Evolutionary conservation across 2,329 filamentous ascomycete genomes (phyloP), one percentile per base, ranked within the genome.

Genomic region (Cladobotryum protrusum): DNA sequence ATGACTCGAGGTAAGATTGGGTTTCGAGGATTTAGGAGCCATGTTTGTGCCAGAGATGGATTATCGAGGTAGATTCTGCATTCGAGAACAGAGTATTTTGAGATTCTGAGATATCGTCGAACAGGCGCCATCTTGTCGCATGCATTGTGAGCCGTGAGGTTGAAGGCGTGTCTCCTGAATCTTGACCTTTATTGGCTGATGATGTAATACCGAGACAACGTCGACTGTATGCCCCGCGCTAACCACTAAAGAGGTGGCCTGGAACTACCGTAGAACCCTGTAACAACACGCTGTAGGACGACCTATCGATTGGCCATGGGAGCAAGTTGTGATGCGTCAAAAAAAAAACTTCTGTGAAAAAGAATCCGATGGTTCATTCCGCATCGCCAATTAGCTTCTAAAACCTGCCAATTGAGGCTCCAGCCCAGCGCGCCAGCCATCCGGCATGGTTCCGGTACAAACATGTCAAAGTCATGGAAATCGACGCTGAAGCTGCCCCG

Each of bases 1-100:
- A 99, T 90, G 59, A 97, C 84, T 56, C 85, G 86, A 36, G 86
- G 83, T 13, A 99, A 79, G 14, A 92, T 79, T 3, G 87, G 83
- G 59, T 90, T 76, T 56, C 84, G 82, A 34, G 86, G 78, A 60
- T 87, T 86, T 56, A 96, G 79, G 15, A 99, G 81, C 83, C 95
- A 96, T 62, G 85, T 84, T 57, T 89, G 81, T 19, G 83, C 82
- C 53, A 96, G 82, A 12, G 86, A 82, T 1, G 93, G 93, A 60
- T 92, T 91, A 57, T 97, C 92, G 43, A 96, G 82, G 68, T 97
- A 97, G 58, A 99, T 93, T 57, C 91, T 90, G 56, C 89, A 90
- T 76, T 99, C 93, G n/a, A 99, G 79, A 32, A 96, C 90, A 4
- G 92, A 96, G 67, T 89, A 88, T 64, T 92, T 91, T 49, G 87